phyloP scores from a whole-genome alignment of 2,329 filamentous ascomycete genomes.

The Neofusicoccum ribis region DNA sequence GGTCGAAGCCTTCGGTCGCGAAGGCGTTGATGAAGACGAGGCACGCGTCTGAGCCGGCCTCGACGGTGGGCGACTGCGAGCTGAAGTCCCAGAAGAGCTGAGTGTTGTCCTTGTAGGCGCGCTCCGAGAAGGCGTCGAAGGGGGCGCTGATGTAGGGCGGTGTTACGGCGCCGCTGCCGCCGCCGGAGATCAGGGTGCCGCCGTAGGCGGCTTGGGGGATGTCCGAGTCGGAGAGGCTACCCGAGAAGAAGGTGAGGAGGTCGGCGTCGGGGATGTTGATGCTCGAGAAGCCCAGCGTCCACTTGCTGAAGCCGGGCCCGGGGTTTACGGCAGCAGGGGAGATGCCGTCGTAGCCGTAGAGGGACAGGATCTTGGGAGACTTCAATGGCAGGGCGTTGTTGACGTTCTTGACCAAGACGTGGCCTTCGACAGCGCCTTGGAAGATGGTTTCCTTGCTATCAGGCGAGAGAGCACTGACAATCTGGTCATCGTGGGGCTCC shows the following conservation, averaged over 20 bases:
- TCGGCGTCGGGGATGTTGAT: background rate
- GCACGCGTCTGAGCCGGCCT: conserved; percentile 36
- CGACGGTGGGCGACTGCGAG: conserved; percentile 52
- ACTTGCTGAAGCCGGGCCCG: background rate
- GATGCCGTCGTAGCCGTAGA: background rate
- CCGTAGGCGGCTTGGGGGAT: background rate
- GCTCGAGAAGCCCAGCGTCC: background rate
- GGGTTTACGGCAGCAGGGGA: background rate
- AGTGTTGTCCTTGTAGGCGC: conserved; percentile 58
- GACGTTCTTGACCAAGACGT: conserved; percentile 62
- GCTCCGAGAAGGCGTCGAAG: conserved; percentile 61
- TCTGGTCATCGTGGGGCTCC: conserved; percentile 38
- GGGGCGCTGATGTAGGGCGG: conserved; percentile 82
- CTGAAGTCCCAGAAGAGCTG: conserved; percentile 2
- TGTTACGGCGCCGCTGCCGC: conserved; percentile 85
- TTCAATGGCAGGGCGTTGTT: conserved; percentile 71
- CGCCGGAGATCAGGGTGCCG: conserved; percentile 74
- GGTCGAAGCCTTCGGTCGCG: conserved; percentile 53
- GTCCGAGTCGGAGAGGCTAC: background rate
- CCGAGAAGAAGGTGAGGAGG: background rate
- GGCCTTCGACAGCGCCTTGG: conserved; percentile 48
- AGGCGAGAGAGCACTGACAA: conserved; percentile 29
- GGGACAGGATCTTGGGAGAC: conserved; percentile 21
- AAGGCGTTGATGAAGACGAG: conserved; percentile 53
- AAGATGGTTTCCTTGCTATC: background rate